Conservation (phyloP, 495 filamentous ascomycete genomes). For the Aspergillus nanangensis region DNA sequence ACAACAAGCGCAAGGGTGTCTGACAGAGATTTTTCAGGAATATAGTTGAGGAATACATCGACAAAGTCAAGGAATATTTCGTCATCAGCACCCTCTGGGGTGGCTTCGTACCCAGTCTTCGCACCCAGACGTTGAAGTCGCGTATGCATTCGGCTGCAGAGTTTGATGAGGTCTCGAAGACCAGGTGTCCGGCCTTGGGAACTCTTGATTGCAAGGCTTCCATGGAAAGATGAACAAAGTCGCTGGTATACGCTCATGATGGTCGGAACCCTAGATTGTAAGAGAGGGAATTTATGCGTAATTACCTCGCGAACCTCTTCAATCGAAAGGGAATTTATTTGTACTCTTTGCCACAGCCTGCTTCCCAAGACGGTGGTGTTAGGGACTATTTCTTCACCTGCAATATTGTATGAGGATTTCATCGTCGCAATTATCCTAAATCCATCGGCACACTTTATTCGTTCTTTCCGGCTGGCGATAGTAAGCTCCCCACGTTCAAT, state of each 20-base stretch:
- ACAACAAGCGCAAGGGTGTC: conserved; percentile 60
- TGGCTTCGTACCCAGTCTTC: conserved; percentile 68
- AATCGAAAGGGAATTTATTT: conserved; percentile 60
- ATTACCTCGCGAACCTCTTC: conserved; percentile 74
- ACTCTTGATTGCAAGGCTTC: conserved; percentile 40
- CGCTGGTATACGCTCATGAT: conserved; percentile 73
- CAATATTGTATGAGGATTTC: conserved; percentile 67
- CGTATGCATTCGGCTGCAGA: conserved; percentile 70
- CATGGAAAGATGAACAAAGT: conserved; percentile 51
- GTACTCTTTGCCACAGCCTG: conserved; percentile 75
- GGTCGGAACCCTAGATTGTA: conserved; percentile 62
- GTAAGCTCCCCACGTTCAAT: conserved; percentile 84
- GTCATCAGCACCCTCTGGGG: conserved; percentile 67
- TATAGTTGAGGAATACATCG: conserved; percentile 79
- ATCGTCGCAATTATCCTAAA: conserved; percentile 92
- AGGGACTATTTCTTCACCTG: conserved; percentile 58
- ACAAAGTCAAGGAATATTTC: conserved; percentile 86
- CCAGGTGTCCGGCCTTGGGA: conserved; percentile 50
- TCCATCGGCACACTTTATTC: conserved; percentile 70
- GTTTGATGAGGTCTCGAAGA: conserved; percentile 83
- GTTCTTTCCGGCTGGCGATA: conserved; percentile 82
- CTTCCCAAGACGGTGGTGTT: conserved; percentile 64
- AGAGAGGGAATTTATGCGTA: conserved; percentile 58
- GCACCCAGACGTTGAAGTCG: conserved; percentile 54
- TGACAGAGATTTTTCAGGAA: conserved; percentile 62